Conservation (phyloP, 2,329 filamentous ascomycete species). For the Hymenoscyphus salicellus region DNA sequence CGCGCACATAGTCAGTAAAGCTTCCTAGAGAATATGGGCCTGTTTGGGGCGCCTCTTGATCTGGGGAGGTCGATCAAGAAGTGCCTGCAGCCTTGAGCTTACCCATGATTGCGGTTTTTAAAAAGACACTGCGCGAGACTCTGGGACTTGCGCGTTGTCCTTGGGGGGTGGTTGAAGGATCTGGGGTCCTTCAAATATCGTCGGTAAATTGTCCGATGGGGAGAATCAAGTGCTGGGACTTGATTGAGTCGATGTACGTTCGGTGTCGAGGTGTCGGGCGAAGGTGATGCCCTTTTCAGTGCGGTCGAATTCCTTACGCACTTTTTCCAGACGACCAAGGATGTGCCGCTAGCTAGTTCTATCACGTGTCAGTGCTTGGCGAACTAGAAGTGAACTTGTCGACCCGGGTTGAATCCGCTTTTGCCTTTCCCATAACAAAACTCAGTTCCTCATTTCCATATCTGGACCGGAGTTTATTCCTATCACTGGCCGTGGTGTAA, state of each 20-base stretch:
- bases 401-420: background rate
- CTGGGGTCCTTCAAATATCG: constrained; percentile 21
- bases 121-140: constrained; percentile 43
- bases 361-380: background rate
- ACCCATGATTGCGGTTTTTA: constrained; percentile 61
- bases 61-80: constrained; percentile 7
- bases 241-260: constrained; percentile 18
- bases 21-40: background rate
- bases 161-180: constrained; percentile 24
- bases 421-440: background rate
- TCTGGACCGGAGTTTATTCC: background rate
- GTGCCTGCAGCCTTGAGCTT: constrained; percentile 34
- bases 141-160: constrained; percentile 34
- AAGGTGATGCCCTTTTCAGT: constrained; percentile 13
- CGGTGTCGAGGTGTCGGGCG: constrained; percentile 13
- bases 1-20: constrained; percentile 43
- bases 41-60: background rate
- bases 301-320: background rate
- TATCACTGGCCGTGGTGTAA: background rate
- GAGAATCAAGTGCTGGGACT: constrained; percentile 25
- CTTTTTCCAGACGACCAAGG: background rate
- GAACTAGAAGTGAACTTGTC: background rate
- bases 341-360: background rate
- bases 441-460: background rate
- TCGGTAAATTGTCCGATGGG: constrained; percentile 7